Base-by-base conservation (phyloP, 1,284 basidiomycete genomes). In the Cutaneotrichosporon cyanovorans region DNA sequence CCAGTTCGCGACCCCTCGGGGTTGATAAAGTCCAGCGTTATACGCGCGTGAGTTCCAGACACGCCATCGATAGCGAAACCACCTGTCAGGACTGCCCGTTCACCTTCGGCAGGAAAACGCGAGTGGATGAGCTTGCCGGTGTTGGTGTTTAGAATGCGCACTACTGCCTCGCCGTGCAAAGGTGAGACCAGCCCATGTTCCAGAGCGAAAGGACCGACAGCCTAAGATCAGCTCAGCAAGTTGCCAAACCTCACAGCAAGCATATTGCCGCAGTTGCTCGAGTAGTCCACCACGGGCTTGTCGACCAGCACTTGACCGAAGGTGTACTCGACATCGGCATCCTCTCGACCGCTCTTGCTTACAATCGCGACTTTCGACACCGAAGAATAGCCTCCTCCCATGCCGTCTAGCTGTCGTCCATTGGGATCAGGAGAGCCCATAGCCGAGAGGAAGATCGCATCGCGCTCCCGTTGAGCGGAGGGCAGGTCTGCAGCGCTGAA, bases 351-450 rank as follows among this genome's bases (percentile, higher is more conserved):
- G 14, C 46, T 74, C 33, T 72, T 53, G 4, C 77, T 78, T 3
- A 89, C 78, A 25, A 89, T 76, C 54, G 80, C 81, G n/a, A 85
- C 78, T 63, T 90, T 90, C 40, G 83, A 86, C 5, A 87, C 76
- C 43, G 82, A 85, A 5, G 81, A 83, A 28, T 85, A 74, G 2
- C 87, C 87, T 4, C 87, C 86, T 9, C 87, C 87, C 21, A 73
- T 55, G 12, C 71, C 87, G 58, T 88, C 82, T 18, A 89, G 76
- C 69, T 90, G 87, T 11, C 85, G 75, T 4, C 79, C 79, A 60
- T 86, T 75, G 0, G 82, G 77, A 60, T 90, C 87, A 0, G 87
- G 87, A 2, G 83, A 86, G 15, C 87, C 87, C 84, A 88, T 85
- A n/a, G 84, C 77, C 0, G 80, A 77, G 15, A 83, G 77, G 54